Base-by-base conservation (phyloP, 2,329 filamentous ascomycete genomes). In the Lithohypha guttulata region DNA sequence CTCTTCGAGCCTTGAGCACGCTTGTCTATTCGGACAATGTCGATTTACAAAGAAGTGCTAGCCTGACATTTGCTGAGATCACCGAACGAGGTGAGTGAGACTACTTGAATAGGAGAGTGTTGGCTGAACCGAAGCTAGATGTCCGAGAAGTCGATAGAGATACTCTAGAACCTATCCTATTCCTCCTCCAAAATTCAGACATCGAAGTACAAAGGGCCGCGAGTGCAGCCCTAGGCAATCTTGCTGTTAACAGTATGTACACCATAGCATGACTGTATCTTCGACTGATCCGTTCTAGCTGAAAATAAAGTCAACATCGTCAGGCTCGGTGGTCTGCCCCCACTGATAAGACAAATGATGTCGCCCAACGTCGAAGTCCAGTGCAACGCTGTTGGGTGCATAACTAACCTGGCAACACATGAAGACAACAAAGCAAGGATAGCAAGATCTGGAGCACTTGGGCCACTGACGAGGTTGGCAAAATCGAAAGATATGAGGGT, bases 381-480 rank as follows among this genome's bases (percentile, higher is more conserved):
- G 64, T 98, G 91, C 70, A 98, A 98, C 61, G 91, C 91, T 29
- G 91, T 98, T 45, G 91, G 91, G 36, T 98, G 91, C 67, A 98
- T 98, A 60, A 98, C 91, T 31, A 98, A 98, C 58, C 66, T 98
- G 41, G 91, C 91, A 39, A 98, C 91, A 2, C 91, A 98, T 56
- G 91, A 98, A 65, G 91, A 96, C 53, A 98, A 98, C 68, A 98
- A 98, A 67, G 87, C 91, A 42, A 95, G 93, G 66, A 98, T 98
- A 60, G 91, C 91, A 51, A 77, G 85, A 45, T 98, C 91, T 3
- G 91, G 91, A 42, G 91, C 91, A 39, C 71, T 98, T 41, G 84
- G 82, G 6, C 91, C 91, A 6, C 68, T 98, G 51, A 98, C 91
- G 31, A 77, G 84, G 47, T 68, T 98, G 42, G 91, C 91, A 46